Base-by-base conservation (phyloP, 176 grass and related monocot genomes). In the Chloris gayana region DNA sequence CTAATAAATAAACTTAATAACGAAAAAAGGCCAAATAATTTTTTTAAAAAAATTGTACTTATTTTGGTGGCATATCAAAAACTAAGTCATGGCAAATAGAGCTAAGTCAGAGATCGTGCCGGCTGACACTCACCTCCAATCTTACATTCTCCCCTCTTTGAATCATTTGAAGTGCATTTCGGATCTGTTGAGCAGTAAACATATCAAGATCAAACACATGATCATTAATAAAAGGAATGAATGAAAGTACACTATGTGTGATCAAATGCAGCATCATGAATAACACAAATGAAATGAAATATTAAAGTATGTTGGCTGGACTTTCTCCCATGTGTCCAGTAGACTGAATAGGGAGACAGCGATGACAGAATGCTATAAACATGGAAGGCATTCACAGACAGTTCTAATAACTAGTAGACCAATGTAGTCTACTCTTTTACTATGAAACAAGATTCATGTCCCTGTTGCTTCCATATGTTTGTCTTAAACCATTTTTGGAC, bases 111-210 rank as follows among this genome's bases (percentile, higher is more conserved):
- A 74, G 13, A 45, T 13, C 6, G 27, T 9, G 30, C 61, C 61
- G 9, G 22, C 4, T 70, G 38, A 64, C 64, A 81, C 87, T 85
- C 12, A 91, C 89, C 89, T 91, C 86, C 12, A 91, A 67, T 78
- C 86, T 72, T 25, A 91, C 67, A 78, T 91, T 88, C 64, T 78
- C 86, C 42, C 89, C 85, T 67, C 85, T 72, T 0, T 87, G 82
- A 65, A 88, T 75, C 82, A 85, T 85, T 85, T 88, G 82, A 57
- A 91, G 74, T 44, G 89, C 89, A 70, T 78, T 91, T 32, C 82
- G 82, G 25, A 91, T 88, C 82, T 91, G 85, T 41, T 68, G 30
- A 82, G 57, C 69, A 49, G 54, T 60, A 70, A 74, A 74, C 17
- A 68, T 29, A 73, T 88, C 18, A 91, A 91, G 60, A 65, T 76